Evolutionary conservation across 352 stramenopile species (phyloP), one percentile per base, ranked within the genome.

Genomic region (Phytophthora cactorum): DNA sequence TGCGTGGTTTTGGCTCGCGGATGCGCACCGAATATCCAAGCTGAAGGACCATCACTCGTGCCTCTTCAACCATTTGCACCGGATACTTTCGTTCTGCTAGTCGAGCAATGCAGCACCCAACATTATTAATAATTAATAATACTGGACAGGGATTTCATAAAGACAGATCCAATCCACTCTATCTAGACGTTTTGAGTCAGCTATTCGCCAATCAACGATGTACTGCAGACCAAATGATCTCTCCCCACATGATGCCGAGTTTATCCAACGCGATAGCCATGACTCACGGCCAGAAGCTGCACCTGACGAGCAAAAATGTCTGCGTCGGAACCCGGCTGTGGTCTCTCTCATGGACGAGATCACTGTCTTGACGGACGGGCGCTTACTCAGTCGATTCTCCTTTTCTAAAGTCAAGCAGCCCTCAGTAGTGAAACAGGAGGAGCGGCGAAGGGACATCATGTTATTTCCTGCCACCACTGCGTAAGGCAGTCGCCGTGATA

Each of bases 241-340:
- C 22, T 22, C 22, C 22, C 22, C 22, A 22, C 22, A 22, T 22
- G 22, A 22, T 22, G 22, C 22, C 22, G 22, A 22, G 22, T 22
- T 22, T 22, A 22, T 22, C 22, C 22, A 22, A 22, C 22, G 22
- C 22, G 22, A 22, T 22, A 22, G 22, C 22, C 2, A 45, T 46
- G 39, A 46, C 39, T 22, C 39, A 10, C 12, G 2, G 25, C 5
- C 76, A 82, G 59, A 82, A 84, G 31, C 54, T 82, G 41, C 66
- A 70, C 2, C 70, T 82, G 15, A 73, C 65, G 36, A 65, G 73
- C 67, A 70, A 11, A 79, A 74, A 45, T 63, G 61, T 14, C 32
- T 78, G 41, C 66, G 66, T 1, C 49, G 68, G 2, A 67, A 67
- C 50, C 50, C 43, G n/a, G 43, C 11, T 12, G 59, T 60, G 22